Conservation (phyloP, 2,329 filamentous ascomycete genomes). For the Phoma herbarum region DNA sequence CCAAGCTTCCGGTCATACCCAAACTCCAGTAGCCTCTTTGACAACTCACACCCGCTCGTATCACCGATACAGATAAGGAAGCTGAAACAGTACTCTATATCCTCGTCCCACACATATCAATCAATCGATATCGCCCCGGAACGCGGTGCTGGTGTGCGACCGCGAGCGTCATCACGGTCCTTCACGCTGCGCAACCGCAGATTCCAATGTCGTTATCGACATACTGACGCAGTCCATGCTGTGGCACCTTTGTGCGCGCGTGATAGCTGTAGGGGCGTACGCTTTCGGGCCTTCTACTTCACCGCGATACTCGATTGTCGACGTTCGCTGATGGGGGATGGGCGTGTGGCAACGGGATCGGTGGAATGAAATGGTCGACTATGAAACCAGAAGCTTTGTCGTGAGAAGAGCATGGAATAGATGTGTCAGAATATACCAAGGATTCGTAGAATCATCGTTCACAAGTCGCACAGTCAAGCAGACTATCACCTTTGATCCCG, state of each 20-base stretch:
- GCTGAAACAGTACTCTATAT: not conserved
- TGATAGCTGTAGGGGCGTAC: constrained; percentile 1
- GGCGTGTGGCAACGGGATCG: no score
- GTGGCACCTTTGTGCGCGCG: not conserved
- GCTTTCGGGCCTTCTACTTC: constrained; percentile 2
- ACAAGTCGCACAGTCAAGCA: no score
- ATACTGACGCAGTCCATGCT: not conserved
- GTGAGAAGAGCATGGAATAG: not conserved
- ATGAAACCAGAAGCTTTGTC: not conserved
- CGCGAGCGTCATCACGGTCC: not conserved
- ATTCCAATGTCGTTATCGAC: not conserved
- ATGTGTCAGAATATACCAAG: not conserved
- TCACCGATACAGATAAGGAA: not conserved
- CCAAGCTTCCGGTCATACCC: not conserved
- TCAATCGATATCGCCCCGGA: not conserved
- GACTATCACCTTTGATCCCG: no score
- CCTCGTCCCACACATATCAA: not conserved
- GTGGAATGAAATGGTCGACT: no score
- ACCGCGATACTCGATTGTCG: not conserved
- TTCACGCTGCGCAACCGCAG: not conserved
- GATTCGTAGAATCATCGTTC: not conserved
- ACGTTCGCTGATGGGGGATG: not conserved
- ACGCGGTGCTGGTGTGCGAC: not conserved
- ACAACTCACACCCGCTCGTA: not conserved
- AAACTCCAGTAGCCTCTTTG: not conserved